phyloP scores from a whole-genome alignment of 2,329 filamentous ascomycete genomes.

The Diplocarpon mali region DNA sequence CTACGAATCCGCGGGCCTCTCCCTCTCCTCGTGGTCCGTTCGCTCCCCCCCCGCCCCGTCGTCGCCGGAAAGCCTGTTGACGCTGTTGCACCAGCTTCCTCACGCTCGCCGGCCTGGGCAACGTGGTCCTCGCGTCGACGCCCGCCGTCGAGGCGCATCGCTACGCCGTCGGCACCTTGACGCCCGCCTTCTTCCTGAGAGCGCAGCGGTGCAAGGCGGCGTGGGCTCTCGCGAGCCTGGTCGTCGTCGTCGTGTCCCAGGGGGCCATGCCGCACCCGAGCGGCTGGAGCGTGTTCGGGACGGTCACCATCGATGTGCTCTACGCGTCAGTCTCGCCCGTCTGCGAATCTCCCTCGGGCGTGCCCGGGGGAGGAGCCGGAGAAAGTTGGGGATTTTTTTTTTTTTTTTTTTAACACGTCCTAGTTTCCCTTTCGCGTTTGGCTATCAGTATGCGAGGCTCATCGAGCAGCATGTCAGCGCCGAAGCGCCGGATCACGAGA shows the following conservation, averaged over 20 bases:
- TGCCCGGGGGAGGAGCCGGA: not conserved
- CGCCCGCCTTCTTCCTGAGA: not conserved
- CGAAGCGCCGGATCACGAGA: not conserved
- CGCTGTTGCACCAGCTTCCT: not conserved
- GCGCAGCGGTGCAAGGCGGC: constrained; percentile 1
- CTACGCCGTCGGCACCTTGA: constrained; percentile 1
- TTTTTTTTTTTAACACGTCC: not conserved
- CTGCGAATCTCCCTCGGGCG: not conserved
- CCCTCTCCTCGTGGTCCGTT: not conserved
- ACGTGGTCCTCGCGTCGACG: not conserved
- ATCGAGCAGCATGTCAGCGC: not conserved
- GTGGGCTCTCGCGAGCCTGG: not conserved
- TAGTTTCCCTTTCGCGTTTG: not conserved
- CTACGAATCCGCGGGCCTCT: not conserved
- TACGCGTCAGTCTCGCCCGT: not conserved
- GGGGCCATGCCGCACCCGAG: not conserved
- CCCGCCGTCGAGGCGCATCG: not conserved
- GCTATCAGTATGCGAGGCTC: not conserved
- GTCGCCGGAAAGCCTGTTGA: not conserved
- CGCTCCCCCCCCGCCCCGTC: too few relatives aligned
- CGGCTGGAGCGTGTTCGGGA: not conserved
- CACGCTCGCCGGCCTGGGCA: not conserved
- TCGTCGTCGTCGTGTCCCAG: not conserved
- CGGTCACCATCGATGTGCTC: not conserved
- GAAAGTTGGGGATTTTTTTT: not conserved